Evolutionary conservation across 106 monocot species (phyloP).

Genomic region (Phalaenopsis aphrodite): DNA sequence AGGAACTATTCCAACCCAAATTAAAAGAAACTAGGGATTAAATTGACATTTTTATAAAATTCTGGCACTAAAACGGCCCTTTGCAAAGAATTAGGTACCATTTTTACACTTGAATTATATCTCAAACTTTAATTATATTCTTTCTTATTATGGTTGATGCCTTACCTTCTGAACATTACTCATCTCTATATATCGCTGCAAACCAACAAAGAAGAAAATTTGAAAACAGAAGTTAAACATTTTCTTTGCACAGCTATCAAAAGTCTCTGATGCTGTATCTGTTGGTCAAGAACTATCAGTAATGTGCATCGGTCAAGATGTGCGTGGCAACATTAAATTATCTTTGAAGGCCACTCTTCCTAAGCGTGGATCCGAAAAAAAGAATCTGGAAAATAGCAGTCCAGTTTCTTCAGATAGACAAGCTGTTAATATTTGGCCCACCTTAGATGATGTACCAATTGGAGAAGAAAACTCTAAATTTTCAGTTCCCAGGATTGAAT

Average conservation of each 20-base stretch:
- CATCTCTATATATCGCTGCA: not conserved
- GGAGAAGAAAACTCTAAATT: not conserved
- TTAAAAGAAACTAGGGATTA: too few relatives aligned
- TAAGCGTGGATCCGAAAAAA: slow-evolving; percentile 14
- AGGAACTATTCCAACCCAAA: too few relatives aligned
- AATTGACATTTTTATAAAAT: too few relatives aligned
- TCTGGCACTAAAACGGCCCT: too few relatives aligned
- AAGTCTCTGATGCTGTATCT: slow-evolving; percentile 72
- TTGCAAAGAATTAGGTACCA: too few relatives aligned
- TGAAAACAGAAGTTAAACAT: not conserved
- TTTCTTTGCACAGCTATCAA: slow-evolving; percentile 42
- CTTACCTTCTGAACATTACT: too few relatives aligned
- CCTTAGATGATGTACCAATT: slow-evolving; percentile 10
- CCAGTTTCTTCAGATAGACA: slow-evolving; percentile 1
- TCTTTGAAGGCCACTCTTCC: slow-evolving; percentile 70
- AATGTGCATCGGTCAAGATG: slow-evolving; percentile 78
- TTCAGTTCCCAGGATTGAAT: slow-evolving; percentile 2
- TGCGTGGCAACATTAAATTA: slow-evolving; percentile 85
- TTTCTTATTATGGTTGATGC: too few relatives aligned
- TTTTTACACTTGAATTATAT: too few relatives aligned
- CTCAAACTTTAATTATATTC: too few relatives aligned
- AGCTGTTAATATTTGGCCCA: slow-evolving; percentile 19
- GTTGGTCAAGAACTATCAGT: slow-evolving; percentile 75
- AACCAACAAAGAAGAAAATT: not conserved
- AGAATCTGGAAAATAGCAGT: slow-evolving; percentile 7